These are phyloP conservation scores for Populus tomentosa DNA, from an alignment of 441 rosid genomes.

Conservation along the genomic window DNA sequence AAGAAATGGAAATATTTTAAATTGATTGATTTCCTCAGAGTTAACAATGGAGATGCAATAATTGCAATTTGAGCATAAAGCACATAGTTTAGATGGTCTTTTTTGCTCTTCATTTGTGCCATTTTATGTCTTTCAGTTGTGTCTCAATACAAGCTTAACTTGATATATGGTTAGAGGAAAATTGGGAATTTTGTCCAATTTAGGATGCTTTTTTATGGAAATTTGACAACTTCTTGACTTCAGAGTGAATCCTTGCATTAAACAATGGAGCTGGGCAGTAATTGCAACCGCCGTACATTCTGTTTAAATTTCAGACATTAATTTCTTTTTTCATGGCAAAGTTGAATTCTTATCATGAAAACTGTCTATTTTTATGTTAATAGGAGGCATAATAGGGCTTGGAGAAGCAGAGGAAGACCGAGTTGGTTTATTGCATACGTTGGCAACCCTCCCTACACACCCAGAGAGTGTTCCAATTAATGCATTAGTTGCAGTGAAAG, in stretches of 20 bases:
- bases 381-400: slow-evolving; percentile 97
- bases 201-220: background rate
- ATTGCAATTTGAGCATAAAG: background rate
- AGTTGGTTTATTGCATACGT: slow-evolving; percentile 80
- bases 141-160: background rate
- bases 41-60: background rate
- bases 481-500: slow-evolving; percentile 85
- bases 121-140: background rate
- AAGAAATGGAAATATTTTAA: background rate
- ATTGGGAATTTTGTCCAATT: background rate
- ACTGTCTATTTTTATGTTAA: slow-evolving; percentile 12
- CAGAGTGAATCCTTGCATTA: background rate
- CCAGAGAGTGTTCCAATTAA: slow-evolving; percentile 98
- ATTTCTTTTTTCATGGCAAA: background rate
- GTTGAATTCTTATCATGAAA: slow-evolving; percentile 3
- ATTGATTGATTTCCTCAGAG: background rate
- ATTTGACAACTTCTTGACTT: background rate
- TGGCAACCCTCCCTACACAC: slow-evolving; percentile 88
- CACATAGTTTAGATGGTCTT: background rate
- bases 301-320: background rate
- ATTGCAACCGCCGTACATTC: background rate
- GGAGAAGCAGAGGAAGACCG: slow-evolving; percentile 98
- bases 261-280: no score
- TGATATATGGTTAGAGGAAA: background rate
- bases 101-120: background rate